phyloP scores from a whole-genome alignment of 768 basidiomycete genomes.

The Hericium erinaceus region DNA sequence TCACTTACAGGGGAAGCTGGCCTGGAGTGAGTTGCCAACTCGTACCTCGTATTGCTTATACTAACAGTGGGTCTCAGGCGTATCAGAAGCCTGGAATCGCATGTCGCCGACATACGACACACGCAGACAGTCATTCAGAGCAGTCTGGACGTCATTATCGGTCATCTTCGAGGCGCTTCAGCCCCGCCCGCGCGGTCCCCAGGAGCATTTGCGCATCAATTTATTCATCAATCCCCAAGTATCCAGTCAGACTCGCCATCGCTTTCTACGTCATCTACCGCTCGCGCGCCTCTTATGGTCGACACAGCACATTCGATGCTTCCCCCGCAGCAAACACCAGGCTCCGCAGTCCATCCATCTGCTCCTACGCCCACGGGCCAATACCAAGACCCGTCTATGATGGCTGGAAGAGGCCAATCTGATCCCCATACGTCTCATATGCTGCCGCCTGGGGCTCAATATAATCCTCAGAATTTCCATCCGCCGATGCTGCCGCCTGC shows the following conservation, averaged over 20 bases:
- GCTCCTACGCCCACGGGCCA: constrained; percentile 8
- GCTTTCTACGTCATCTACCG: constrained; percentile 31
- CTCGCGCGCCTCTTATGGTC: constrained; percentile 15
- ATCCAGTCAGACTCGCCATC: constrained; percentile 48
- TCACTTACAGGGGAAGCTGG: constrained; percentile 85
- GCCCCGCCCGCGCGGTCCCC: constrained; percentile 51
- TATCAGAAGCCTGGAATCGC: constrained; percentile 79
- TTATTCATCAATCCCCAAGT: constrained; percentile 57
- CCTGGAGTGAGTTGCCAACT: constrained; percentile 54
- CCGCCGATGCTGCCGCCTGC: constrained; percentile 11
- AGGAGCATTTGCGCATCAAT: constrained; percentile 44
- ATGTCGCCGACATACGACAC: constrained; percentile 75
- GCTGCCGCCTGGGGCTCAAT: constrained; percentile 3
- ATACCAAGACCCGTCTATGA: background rate
- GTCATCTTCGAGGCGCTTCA: constrained; percentile 55
- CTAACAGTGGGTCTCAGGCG: constrained; percentile 41
- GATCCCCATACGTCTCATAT: constrained; percentile 5
- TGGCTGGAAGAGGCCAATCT: background rate
- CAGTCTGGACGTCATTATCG: constrained; percentile 71
- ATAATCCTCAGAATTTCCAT: constrained; percentile 4
- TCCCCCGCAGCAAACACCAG: constrained; percentile 7
- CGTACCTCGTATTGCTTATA: background rate
- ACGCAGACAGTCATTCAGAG: constrained; percentile 70
- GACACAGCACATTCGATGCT: constrained; percentile 19
- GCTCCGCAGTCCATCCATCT: background rate